A percentile compares a stretch with the other conserved stretches of the same genome.
Evolutionary conservation across 2,329 filamentous ascomycete species (phyloP).

Genomic region (Didymella pomorum): DNA sequence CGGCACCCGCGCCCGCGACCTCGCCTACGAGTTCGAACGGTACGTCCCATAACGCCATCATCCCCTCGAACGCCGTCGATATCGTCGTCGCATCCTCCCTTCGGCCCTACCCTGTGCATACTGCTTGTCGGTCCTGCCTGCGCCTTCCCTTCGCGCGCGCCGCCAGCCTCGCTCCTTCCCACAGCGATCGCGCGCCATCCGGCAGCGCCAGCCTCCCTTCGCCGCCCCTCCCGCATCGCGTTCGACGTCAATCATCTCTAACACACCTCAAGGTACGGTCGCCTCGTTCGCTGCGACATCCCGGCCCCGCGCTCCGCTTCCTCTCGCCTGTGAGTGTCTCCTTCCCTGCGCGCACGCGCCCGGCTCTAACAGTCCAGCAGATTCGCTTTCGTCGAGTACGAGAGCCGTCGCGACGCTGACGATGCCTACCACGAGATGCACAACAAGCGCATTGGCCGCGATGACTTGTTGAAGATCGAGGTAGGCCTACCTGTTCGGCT

Average conservation of each 20-base stretch:
- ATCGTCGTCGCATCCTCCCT: conserved; percentile 49
- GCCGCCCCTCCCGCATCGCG: conserved; percentile 31
- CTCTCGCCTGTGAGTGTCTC: conserved; percentile 88
- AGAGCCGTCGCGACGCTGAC: conserved; percentile 96
- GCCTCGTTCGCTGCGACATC: conserved; percentile 97
- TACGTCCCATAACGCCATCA: conserved; percentile 74
- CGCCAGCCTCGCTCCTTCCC: conserved; percentile 17
- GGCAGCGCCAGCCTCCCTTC: conserved; percentile 34
- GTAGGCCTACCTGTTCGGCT: conserved; percentile 60
- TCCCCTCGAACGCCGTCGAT: conserved; percentile 42
- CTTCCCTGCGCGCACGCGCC: conserved; percentile 2
- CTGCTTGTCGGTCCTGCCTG: background rate
- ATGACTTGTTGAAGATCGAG: conserved; percentile 97
- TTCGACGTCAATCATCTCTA: conserved; percentile 50
- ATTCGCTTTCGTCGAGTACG: conserved; percentile 99
- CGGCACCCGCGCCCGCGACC: conserved; percentile 96
- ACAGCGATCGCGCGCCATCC: conserved; percentile 16
- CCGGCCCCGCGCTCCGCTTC: conserved; percentile 92
- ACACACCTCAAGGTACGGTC: conserved; percentile 80
- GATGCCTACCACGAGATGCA: conserved; percentile 99
- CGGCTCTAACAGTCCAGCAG: conserved; percentile 59
- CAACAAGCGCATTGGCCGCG: conserved; percentile 96
- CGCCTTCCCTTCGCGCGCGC: conserved; percentile 1
- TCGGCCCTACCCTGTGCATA: conserved; percentile 34
- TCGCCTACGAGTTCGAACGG: conserved; percentile 99